phyloP scores from a whole-genome alignment of 805 yeast species.

The Saccharomycopsis vini region DNA sequence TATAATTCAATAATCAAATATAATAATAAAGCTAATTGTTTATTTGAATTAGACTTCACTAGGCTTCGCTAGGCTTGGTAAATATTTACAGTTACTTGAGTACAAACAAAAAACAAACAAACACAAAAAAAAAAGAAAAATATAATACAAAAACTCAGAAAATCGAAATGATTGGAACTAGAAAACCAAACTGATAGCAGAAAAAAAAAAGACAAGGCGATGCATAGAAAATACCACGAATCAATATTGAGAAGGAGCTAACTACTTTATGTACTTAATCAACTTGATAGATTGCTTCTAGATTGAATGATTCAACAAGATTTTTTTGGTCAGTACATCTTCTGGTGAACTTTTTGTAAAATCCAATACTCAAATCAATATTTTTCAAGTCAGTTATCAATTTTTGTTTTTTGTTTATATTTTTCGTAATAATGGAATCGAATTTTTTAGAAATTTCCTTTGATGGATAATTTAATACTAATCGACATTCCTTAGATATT shows the following conservation, averaged over 20 bases:
- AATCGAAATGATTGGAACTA: not conserved
- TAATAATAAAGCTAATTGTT: too few relatives aligned
- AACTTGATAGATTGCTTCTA: slow-evolving; percentile 1
- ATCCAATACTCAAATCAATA: slow-evolving; percentile 46
- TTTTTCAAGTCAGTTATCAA: slow-evolving; percentile 42
- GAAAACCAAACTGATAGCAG: not conserved
- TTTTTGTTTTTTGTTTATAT: slow-evolving; percentile 48
- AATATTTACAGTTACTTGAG: too few relatives aligned
- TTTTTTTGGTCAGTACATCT: slow-evolving; percentile 37
- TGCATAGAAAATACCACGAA: too few relatives aligned
- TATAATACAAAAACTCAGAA: not conserved
- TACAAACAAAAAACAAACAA: not conserved
- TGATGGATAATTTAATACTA: slow-evolving; percentile 72
- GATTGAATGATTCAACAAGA: slow-evolving; percentile 28
- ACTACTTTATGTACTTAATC: not conserved
- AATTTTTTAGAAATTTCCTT: slow-evolving; percentile 69
- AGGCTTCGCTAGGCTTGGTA: too few relatives aligned
- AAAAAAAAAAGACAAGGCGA: not conserved
- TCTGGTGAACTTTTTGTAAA: slow-evolving; percentile 42
- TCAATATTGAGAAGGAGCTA: too few relatives aligned
- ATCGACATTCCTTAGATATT: slow-evolving; percentile 71
- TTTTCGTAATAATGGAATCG: slow-evolving; percentile 56
- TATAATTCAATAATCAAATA: too few relatives aligned
- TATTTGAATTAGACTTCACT: too few relatives aligned
- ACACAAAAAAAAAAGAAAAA: too few relatives aligned